A percentile compares a stretch with the other conserved stretches of the same genome.
Evolutionary conservation across 2,329 filamentous ascomycete genomes (phyloP).

Genomic region (Juglanconis juglandina): DNA sequence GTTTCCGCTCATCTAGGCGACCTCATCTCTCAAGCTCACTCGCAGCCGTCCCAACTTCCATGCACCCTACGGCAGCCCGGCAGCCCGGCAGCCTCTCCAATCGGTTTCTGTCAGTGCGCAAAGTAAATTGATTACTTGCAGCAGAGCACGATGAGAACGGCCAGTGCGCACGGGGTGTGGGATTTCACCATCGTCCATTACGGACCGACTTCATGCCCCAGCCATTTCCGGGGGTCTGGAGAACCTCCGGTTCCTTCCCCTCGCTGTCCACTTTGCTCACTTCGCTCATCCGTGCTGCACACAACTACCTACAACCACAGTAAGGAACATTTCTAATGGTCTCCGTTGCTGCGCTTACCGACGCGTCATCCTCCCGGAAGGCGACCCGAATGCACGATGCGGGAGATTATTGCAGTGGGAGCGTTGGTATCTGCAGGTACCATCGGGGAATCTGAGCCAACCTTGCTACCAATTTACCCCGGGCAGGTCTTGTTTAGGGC

Average conservation of each 20-base stretch:
- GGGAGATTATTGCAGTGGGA: slow-evolving; percentile 7
- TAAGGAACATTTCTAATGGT: background rate
- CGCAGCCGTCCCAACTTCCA: background rate
- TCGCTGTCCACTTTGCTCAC: background rate
- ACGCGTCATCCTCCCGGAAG: background rate
- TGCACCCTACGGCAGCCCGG: background rate
- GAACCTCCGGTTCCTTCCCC: background rate
- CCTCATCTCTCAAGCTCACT: background rate
- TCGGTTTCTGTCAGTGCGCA: background rate
- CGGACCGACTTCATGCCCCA: slow-evolving; percentile 9
- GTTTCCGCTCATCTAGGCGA: background rate
- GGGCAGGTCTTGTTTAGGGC: background rate
- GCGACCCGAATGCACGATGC: slow-evolving; percentile 14
- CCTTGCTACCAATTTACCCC: background rate
- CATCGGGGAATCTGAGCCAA: background rate
- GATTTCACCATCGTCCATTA: background rate
- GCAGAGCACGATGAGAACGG: background rate
- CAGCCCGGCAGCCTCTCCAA: background rate
- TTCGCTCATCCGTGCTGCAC: background rate
- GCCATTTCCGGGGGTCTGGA: background rate
- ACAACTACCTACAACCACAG: background rate
- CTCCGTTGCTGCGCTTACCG: slow-evolving; percentile 3
- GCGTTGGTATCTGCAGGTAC: slow-evolving; percentile 8
- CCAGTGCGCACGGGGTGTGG: background rate
- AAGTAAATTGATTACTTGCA: background rate